Evolutionary conservation across 1,139 yeast species (phyloP), one percentile per base, ranked within the genome.

Genomic region (Geotrichum phurueaensis): DNA sequence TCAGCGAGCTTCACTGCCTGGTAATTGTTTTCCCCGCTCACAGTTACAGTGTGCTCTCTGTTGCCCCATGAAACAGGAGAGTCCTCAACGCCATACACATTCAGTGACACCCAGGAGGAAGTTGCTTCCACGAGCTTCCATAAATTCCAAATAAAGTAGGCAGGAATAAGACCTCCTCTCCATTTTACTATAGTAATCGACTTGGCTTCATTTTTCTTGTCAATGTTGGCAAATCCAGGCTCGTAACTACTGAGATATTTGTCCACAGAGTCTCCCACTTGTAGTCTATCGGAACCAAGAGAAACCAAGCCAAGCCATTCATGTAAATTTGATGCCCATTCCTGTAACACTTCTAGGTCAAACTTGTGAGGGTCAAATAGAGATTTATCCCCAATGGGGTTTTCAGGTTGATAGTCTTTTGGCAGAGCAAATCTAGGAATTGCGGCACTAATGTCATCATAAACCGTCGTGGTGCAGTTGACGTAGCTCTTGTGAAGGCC

Each of bases 261-360:
- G 54, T 74, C 74, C 13, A 69, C 64, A 2, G 54, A 53, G 20
- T 63, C 64, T 1, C 52, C 59, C 9, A 63, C 56, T 3, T 52
- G 53, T 0, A 67, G 50, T 53, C 66, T 61, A 23, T 60, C 62
- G 25, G 73, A 61, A 39, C 64, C 66, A 3, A 73, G 57, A 0
- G 67, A 58, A 9, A 65, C 69, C 60, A 73, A 57, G 3, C 70
- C 71, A 1, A 66, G 61, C 77, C 77, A 74, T 53, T 74, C 76
- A 22, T 63, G 62, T 15, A 68, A 20, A n/a, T 63, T 60, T 10
- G 63, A 60, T 2, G 71, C 68, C 74, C 75, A 72, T 58, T 73
- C 75, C 25, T 65, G 65, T n/a, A 62, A 47, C 7, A 53, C 64
- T n/a, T 67, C 71, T 22, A 58, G 53, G 50, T 61, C 56, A 52